Percentiles rank a stretch among this genome's conserved stretches.
These are phyloP conservation scores for Phanerodontia chrysosporium DNA, from an alignment of 768 basidiomycete genomes.

Conservation along the genomic window DNA sequence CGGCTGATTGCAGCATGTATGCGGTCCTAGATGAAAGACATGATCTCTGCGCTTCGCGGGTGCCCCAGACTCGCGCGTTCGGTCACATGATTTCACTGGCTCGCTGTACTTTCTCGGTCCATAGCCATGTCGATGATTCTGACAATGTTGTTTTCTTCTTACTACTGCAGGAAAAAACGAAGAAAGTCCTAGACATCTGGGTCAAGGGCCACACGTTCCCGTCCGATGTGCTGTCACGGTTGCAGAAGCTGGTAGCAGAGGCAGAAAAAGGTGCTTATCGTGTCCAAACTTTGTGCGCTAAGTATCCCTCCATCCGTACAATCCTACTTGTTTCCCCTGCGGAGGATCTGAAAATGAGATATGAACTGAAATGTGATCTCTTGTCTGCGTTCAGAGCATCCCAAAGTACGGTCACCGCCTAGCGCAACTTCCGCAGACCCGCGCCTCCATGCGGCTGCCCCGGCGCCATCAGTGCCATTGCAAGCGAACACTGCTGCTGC, in stretches of 20 bases:
- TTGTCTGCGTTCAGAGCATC: conserved; percentile 51
- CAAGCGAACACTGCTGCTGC: conserved; percentile 14
- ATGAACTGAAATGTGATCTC: conserved; percentile 64
- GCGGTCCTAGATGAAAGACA: background rate
- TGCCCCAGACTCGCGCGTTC: conserved; percentile 21
- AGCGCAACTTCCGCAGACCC: conserved; percentile 19
- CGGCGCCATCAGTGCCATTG: conserved; percentile 16
- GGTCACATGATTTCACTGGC: conserved; percentile 24
- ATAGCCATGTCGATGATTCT: background rate
- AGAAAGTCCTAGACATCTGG: conserved; percentile 99
- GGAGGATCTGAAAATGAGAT: conserved; percentile 48
- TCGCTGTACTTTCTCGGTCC: background rate
- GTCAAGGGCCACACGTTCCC: conserved; percentile 88
- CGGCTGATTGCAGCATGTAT: background rate
- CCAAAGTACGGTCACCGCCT: conserved; percentile 21
- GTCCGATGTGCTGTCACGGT: conserved; percentile 61
- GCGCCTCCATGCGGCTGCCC: conserved; percentile 15
- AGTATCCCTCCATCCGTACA: conserved; percentile 70
- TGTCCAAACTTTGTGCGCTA: conserved; percentile 67
- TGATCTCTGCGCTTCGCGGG: background rate
- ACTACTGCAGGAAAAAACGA: conserved; percentile 81
- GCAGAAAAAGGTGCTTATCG: conserved; percentile 85
- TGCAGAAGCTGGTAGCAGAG: conserved; percentile 66
- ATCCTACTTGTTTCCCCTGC: conserved; percentile 54
- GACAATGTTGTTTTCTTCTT: background rate